Evolutionary conservation across 169 alveolate species (phyloP).

Genomic region (Perkinsus chesapeaki): DNA sequence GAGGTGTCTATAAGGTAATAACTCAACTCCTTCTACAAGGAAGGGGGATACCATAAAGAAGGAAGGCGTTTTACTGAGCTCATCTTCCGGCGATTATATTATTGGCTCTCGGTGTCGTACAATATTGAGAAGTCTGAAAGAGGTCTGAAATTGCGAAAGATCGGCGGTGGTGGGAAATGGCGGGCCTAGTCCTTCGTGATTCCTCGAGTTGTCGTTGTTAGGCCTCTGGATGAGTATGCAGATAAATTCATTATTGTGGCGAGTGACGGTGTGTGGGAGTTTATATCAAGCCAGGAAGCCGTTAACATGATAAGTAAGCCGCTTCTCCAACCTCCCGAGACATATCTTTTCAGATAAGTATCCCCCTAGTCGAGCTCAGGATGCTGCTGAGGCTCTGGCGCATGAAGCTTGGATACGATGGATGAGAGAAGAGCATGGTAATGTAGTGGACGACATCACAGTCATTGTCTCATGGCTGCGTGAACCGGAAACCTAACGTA

Average conservation of each 20-base stretch:
- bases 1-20: conserved; percentile 45
- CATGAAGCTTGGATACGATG: conserved; percentile 71
- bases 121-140: no score
- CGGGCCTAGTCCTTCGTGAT: no score
- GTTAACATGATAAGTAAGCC: conserved; percentile 51
- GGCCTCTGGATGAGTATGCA: background rate
- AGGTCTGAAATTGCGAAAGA: no score
- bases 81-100: no score
- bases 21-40: no score
- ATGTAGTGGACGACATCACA: conserved; percentile 75
- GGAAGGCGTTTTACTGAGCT: no score
- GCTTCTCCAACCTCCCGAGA: conserved; percentile 44
- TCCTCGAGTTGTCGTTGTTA: background rate
- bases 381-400: conserved; percentile 65
- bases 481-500: background rate
- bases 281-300: conserved; percentile 52
- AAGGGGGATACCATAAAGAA: no score
- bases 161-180: no score
- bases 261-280: conserved; percentile 70
- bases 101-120: no score
- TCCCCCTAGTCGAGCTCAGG: conserved; percentile 33
- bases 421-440: conserved; percentile 62
- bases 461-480: conserved; percentile 44
- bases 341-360: conserved; percentile 6
- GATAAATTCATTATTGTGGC: conserved; percentile 46